phyloP scores from a whole-genome alignment of 371 early-diverging fungal genomes.

The Mucor irregularis region DNA sequence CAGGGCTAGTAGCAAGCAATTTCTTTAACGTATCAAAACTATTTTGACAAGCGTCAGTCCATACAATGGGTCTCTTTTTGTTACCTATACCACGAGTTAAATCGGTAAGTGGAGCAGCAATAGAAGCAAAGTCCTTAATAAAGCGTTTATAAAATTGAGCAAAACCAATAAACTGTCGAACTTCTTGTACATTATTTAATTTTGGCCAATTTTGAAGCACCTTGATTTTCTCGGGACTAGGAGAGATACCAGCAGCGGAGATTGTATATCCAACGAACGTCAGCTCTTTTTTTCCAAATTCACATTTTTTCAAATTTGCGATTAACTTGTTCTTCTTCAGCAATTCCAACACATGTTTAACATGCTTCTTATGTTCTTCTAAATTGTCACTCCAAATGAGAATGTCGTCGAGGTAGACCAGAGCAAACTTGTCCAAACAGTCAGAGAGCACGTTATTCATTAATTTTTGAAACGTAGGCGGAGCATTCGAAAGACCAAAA shows the following conservation, averaged over 20 bases:
- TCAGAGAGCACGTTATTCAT: constrained; percentile 39
- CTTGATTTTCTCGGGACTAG: constrained; percentile 28
- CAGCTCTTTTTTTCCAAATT: constrained; percentile 35
- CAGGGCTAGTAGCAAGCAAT: constrained; percentile 13
- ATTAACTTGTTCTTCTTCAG: constrained; percentile 36
- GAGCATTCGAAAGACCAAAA: constrained; percentile 50
- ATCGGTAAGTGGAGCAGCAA: constrained; percentile 42
- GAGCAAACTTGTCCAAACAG: constrained; percentile 31
- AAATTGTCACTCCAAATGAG: constrained; percentile 49
- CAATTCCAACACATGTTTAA: constrained; percentile 31
- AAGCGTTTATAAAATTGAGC: constrained; percentile 38
- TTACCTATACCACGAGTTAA: constrained; percentile 28
- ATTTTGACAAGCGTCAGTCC: constrained; percentile 15
- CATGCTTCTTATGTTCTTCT: constrained; percentile 48
- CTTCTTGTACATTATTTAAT: constrained; percentile 37
- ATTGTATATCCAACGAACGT: constrained; percentile 49
- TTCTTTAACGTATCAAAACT: constrained; percentile 28
- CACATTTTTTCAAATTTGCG: constrained; percentile 54
- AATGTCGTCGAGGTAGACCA: constrained; percentile 62
- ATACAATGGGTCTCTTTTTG: constrained; percentile 21
- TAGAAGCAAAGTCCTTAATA: constrained; percentile 28
- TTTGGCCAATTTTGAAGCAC: constrained; percentile 32
- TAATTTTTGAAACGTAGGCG: constrained; percentile 42
- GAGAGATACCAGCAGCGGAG: constrained; percentile 24
- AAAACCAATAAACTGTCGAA: constrained; percentile 38